These are phyloP conservation scores for Solanum pimpinellifolium DNA, from an alignment of 257 asterid species.

Conservation along the genomic window DNA sequence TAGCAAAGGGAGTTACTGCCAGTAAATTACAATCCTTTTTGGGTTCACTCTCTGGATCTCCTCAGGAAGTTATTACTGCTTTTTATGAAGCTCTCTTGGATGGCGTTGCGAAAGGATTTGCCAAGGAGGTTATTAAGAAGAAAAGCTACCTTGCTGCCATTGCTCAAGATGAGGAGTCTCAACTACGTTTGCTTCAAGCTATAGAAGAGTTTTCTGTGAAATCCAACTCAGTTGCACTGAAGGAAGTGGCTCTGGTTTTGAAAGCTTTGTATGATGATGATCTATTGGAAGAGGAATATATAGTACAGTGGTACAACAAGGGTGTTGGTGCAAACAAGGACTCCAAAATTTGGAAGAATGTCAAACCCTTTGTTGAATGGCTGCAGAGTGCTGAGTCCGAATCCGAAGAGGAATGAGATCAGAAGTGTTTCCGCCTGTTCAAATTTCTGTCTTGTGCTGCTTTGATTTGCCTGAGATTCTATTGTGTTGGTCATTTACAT, in stretches of 20 bases:
- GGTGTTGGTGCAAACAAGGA: conserved; percentile 14
- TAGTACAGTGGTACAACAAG: conserved; percentile 23
- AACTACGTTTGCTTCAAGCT: conserved; percentile 15
- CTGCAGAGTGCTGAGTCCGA: conserved; percentile 33
- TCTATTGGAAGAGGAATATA: conserved; percentile 26
- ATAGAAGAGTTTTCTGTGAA: conserved; percentile 20
- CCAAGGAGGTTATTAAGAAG: conserved; percentile 28
- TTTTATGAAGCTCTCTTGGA: conserved; percentile 16
- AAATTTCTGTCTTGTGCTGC: neutral
- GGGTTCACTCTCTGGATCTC: conserved; percentile 13
- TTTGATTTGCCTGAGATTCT: neutral
- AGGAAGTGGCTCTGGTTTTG: conserved; percentile 27
- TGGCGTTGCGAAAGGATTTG: conserved; percentile 22
- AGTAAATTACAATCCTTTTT: conserved; percentile 15
- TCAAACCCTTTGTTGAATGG: conserved; percentile 29
- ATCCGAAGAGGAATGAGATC: conserved; percentile 22
- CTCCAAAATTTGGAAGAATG: conserved; percentile 23
- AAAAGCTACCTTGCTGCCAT: conserved; percentile 16
- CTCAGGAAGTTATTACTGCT: conserved; percentile 26
- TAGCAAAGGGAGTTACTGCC: conserved; percentile 10
- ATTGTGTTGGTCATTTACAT: neutral
- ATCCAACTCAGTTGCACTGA: conserved; percentile 12
- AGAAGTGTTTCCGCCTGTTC: neutral
- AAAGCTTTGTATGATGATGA: conserved; percentile 29
- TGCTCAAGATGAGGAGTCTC: conserved; percentile 3